A percentile compares a stretch with the other conserved stretches of the same genome.
phyloP scores from a whole-genome alignment of 352 stramenopile species.

The Globisporangium radiosum region DNA sequence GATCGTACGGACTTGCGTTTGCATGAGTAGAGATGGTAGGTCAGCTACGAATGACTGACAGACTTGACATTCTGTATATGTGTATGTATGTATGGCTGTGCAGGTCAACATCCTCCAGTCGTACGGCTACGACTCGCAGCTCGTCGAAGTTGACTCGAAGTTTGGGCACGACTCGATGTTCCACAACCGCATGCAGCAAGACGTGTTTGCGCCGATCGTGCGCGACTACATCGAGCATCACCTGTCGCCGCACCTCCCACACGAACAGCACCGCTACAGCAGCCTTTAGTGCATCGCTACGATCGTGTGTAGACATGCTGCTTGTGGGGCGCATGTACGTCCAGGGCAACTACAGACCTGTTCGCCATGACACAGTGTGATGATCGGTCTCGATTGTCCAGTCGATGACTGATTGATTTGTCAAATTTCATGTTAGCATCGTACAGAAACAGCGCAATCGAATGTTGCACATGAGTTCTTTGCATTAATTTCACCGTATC shows the following conservation, averaged over 20 bases:
- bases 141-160: constrained; percentile 78
- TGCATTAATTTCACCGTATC: too few species aligned
- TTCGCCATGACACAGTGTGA: too few species aligned
- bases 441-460: too few species aligned
- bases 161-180: constrained; percentile 89
- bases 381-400: too few species aligned
- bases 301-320: background rate
- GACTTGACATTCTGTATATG: background rate
- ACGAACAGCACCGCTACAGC: constrained; percentile 78
- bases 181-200: constrained; percentile 69
- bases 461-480: too few species aligned
- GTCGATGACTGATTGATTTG: too few species aligned
- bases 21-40: background rate
- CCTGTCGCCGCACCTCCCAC: constrained; percentile 37
- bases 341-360: too few species aligned
- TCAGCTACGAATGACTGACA: too few species aligned
- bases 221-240: constrained; percentile 66
- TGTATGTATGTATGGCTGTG: background rate
- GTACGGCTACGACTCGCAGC: constrained; percentile 51
- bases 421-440: too few species aligned
- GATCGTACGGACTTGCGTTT: constrained; percentile 30
- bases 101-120: constrained; percentile 73
- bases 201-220: constrained; percentile 66
- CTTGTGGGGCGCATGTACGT: too few species aligned
- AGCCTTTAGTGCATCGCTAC: constrained; percentile 27